phyloP scores from a whole-genome alignment of 306 rosid species.

The Arachis hypogaea region DNA sequence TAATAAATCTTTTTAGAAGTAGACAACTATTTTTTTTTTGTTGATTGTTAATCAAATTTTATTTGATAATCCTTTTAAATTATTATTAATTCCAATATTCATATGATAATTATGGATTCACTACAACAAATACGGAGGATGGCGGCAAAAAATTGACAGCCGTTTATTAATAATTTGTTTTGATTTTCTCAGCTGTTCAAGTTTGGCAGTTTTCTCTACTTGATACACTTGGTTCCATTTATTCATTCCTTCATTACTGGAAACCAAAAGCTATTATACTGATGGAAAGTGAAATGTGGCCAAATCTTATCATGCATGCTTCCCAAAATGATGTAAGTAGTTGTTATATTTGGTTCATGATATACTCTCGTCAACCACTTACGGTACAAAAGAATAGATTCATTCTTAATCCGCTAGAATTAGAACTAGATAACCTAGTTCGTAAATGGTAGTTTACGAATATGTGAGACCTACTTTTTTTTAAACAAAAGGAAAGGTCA shows the following conservation, averaged over 20 bases:
- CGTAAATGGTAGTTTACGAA: neutral
- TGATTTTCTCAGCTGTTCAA: constrained; percentile 39
- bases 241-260: constrained; percentile 77
- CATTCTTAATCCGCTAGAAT: constrained; percentile 15
- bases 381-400: neutral
- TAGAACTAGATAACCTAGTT: constrained; percentile 7
- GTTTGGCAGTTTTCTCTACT: constrained; percentile 73
- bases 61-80: too few species aligned
- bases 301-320: constrained; percentile 87
- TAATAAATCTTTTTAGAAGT: too few species aligned
- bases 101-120: too few species aligned
- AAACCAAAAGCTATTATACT: constrained; percentile 73
- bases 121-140: too few species aligned
- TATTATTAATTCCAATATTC: too few species aligned
- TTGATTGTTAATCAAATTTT: too few species aligned
- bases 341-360: constrained; percentile 20
- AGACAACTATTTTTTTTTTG: too few species aligned
- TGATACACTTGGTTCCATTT: constrained; percentile 70
- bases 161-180: constrained; percentile 20
- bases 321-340: constrained; percentile 76
- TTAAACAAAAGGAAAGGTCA: neutral
- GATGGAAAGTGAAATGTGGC: constrained; percentile 95
- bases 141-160: too few species aligned
- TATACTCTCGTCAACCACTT: neutral
- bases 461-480: neutral